These are phyloP conservation scores for Calocybe cyanea DNA, from an alignment of 768 basidiomycete species.

Conservation along the genomic window DNA sequence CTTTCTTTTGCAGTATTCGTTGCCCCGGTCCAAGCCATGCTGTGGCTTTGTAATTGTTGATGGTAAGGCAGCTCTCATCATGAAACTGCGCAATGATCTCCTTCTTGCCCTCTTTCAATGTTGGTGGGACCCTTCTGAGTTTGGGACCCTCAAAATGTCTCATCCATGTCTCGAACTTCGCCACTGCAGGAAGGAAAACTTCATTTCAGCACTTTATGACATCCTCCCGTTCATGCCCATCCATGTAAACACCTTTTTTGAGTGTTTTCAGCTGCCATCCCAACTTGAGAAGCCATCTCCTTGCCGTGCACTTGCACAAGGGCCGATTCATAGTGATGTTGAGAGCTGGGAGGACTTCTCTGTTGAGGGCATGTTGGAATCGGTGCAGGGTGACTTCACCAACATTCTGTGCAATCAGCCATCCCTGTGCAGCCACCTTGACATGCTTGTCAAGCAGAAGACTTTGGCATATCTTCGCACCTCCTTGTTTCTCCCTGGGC, in stretches of 20 bases:
- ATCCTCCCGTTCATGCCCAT: background rate
- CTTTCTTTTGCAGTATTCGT: conserved; percentile 21
- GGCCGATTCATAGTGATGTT: background rate
- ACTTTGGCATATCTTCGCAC: background rate
- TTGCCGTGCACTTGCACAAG: background rate
- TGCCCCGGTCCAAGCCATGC: background rate
- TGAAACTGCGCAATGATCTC: background rate
- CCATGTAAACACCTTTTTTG: background rate
- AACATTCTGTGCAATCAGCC: background rate
- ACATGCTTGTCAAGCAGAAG: background rate
- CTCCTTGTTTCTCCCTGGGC: background rate
- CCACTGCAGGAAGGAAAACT: background rate
- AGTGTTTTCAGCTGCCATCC: background rate
- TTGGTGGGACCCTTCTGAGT: background rate
- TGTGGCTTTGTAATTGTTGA: background rate
- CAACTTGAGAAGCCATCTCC: background rate
- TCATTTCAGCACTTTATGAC: background rate
- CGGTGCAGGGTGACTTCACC: background rate
- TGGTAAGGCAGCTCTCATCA: background rate
- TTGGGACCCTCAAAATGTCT: background rate
- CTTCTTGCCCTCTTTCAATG: background rate
- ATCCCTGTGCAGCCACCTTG: background rate
- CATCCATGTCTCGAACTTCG: background rate
- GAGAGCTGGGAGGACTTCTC: background rate
- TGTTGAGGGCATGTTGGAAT: background rate